phyloP scores from a whole-genome alignment of 2,329 filamentous ascomycete species.

The Colletotrichum abscissum region DNA sequence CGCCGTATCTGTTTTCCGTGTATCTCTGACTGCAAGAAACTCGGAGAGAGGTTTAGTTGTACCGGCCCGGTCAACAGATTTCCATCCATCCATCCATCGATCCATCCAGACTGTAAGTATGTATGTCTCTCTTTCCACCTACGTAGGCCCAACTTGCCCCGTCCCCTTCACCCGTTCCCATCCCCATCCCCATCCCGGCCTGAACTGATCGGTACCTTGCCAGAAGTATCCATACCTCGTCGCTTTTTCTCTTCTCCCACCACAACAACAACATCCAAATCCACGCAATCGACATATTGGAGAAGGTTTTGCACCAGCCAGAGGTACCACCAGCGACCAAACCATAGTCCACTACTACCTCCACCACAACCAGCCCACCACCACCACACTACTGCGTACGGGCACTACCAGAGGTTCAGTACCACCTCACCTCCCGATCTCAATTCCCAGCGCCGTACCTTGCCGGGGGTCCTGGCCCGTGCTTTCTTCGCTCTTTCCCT shows the following conservation, averaged over 20 bases:
- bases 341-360: neutral
- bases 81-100: neutral
- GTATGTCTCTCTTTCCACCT: slow-evolving; percentile 8
- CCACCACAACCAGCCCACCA: neutral
- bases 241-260: neutral
- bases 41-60: neutral
- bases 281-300: neutral
- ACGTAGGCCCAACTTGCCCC: slow-evolving; percentile 12
- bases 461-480: slow-evolving; percentile 10
- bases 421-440: neutral
- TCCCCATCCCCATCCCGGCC: slow-evolving; percentile 19
- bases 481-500: slow-evolving; percentile 30
- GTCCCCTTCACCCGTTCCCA: neutral
- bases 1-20: neutral
- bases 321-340: neutral
- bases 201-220: slow-evolving; percentile 22
- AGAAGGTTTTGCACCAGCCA: neutral
- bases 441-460: neutral
- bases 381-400: neutral
- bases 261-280: neutral
- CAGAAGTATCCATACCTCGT: slow-evolving; percentile 17
- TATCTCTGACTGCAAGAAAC: neutral
- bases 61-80: neutral
- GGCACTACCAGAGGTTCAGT: neutral
- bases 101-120: neutral